phyloP scores from a whole-genome alignment of 2,329 filamentous ascomycete species.

The Fusarium sp. region DNA sequence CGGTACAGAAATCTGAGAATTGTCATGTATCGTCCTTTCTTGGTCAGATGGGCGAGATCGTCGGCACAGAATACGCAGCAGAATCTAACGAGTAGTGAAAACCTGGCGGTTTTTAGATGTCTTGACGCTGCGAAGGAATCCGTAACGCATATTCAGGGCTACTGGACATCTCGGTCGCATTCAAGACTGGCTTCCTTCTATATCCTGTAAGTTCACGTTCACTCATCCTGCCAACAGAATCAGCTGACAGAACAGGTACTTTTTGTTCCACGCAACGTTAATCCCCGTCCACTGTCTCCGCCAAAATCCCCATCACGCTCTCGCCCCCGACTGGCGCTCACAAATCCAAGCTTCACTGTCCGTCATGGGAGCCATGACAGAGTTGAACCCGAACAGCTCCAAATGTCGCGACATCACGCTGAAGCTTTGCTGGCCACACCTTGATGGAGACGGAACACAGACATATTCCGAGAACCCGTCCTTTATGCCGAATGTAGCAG shows the following conservation, averaged over 20 bases:
- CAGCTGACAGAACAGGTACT: conserved; percentile 11
- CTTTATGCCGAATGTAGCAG: conserved; percentile 20
- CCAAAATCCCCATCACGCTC: conserved; percentile 21
- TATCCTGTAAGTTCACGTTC: conserved; percentile 9
- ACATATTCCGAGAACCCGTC: conserved; percentile 13
- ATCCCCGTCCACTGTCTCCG: conserved; percentile 29
- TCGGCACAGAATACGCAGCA: conserved; percentile 16
- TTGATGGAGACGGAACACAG: conserved; percentile 18
- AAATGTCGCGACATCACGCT: conserved; percentile 38
- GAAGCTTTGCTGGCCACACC: conserved; percentile 34
- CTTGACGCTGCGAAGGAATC: conserved; percentile 30
- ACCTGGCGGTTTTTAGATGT: conserved; percentile 23
- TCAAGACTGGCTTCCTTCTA: conserved; percentile 29
- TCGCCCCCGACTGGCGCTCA: conserved; percentile 24
- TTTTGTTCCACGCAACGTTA: conserved; percentile 28
- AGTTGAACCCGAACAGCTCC: conserved; percentile 35
- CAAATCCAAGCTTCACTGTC: conserved; percentile 32
- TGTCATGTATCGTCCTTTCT: conserved; percentile 30
- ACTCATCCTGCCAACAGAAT: accelerated
- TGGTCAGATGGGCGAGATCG: conserved; percentile 26
- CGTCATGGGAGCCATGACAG: conserved; percentile 32
- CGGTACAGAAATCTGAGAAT: conserved; percentile 25
- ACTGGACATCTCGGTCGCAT: conserved; percentile 24
- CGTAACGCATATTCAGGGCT: conserved; percentile 10
- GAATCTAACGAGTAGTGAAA: conserved; percentile 26